Conservation (phyloP, 495 filamentous ascomycete genomes). For the Trichoderma erinaceum region DNA sequence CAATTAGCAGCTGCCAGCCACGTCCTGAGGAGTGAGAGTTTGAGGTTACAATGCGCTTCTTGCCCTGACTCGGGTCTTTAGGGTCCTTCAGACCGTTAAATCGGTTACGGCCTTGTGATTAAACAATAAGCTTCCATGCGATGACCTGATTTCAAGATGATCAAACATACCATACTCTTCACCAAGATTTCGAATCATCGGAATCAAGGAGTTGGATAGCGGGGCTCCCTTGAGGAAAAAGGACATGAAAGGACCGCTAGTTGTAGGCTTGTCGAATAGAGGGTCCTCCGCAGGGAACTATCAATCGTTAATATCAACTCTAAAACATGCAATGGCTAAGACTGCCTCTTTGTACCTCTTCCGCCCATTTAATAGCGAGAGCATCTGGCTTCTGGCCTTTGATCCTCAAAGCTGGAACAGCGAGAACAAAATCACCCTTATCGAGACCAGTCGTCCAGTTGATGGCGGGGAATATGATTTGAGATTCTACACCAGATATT, state of each 20-base stretch:
- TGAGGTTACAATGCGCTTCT: conserved; percentile 48
- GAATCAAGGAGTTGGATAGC: conserved; percentile 55
- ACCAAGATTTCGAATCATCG: conserved; percentile 56
- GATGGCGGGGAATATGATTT: conserved; percentile 70
- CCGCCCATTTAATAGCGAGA: conserved; percentile 62
- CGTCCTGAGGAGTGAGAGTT: conserved; percentile 28
- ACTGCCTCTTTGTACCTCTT: conserved; percentile 43
- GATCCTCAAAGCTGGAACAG: conserved; percentile 71
- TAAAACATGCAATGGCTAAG: background rate
- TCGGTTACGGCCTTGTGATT: background rate
- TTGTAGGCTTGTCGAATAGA: conserved; percentile 61
- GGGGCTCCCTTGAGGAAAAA: conserved; percentile 70
- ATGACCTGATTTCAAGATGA: background rate
- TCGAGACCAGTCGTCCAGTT: conserved; percentile 79
- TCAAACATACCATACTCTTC: conserved; percentile 53
- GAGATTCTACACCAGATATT: conserved; percentile 65
- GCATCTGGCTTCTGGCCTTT: conserved; percentile 77
- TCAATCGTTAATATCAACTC: background rate
- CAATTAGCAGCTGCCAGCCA: background rate
- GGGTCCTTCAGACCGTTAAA: conserved; percentile 62
- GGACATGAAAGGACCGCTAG: conserved; percentile 60
- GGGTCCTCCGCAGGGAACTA: conserved; percentile 69
- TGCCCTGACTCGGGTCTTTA: conserved; percentile 60
- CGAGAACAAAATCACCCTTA: conserved; percentile 80
- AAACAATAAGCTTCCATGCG: background rate